These are phyloP conservation scores for Daedaleopsis nitida DNA, from an alignment of 768 basidiomycete genomes.

Conservation along the genomic window DNA sequence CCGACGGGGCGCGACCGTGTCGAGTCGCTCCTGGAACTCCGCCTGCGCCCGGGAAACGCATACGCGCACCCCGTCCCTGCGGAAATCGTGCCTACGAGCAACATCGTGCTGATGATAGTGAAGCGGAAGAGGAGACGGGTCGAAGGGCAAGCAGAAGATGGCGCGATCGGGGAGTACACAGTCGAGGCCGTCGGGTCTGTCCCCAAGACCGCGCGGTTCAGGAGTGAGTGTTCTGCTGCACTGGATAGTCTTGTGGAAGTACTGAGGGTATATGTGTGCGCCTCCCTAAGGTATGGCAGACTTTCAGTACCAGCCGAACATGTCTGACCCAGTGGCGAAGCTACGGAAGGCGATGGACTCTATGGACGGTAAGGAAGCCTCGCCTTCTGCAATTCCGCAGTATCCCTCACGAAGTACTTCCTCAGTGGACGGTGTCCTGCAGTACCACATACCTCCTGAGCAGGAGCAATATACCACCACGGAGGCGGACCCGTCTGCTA, in stretches of 20 bases:
- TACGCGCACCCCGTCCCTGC: constrained; percentile 87
- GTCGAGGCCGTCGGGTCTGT: constrained; percentile 72
- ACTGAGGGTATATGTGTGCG: background rate
- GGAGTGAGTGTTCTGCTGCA: constrained; percentile 58
- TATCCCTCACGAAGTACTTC: background rate
- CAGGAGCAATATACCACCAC: constrained; percentile 60
- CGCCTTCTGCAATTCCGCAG: background rate
- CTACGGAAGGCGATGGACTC: constrained; percentile 73
- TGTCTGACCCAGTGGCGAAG: constrained; percentile 66
- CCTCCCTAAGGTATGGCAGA: constrained; percentile 80
- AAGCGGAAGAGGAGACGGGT: constrained; percentile 61
- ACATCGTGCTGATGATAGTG: constrained; percentile 83
- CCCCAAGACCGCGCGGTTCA: constrained; percentile 85
- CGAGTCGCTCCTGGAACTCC: constrained; percentile 74
- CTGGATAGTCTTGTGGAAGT: background rate
- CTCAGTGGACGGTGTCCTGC: constrained; percentile 70
- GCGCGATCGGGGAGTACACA: constrained; percentile 66
- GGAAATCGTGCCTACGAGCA: constrained; percentile 73
- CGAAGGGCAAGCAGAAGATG: constrained; percentile 29
- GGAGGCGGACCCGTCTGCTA: constrained; percentile 28
- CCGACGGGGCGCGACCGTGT: constrained; percentile 50
- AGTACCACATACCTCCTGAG: constrained; percentile 71
- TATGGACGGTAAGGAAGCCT: constrained; percentile 69
- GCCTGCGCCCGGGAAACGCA: constrained; percentile 69
- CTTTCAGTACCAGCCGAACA: constrained; percentile 83